Percentiles rank a stretch among this genome's conserved stretches.
These are phyloP conservation scores for Pachysandra terminalis DNA, from an alignment of 164 flowering plant species.

Conservation along the genomic window DNA sequence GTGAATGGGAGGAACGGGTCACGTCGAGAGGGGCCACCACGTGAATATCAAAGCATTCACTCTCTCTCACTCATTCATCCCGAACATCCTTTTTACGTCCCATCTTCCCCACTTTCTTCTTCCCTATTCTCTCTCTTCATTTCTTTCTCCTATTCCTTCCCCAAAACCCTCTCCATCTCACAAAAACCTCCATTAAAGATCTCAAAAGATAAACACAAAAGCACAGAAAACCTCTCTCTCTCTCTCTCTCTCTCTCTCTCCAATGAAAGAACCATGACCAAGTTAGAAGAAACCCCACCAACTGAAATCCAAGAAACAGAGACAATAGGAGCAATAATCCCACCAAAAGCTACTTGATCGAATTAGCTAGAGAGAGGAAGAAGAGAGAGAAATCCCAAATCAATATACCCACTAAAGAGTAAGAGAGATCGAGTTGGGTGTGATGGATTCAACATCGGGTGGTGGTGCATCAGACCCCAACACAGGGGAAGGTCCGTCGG, in stretches of 20 bases:
- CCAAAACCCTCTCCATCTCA: constrained; percentile 3
- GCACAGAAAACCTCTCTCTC: no score
- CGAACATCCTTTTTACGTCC: constrained; percentile 6
- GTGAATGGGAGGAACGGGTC: background rate
- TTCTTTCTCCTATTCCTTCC: background rate
- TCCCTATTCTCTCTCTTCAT: constrained; percentile 2
- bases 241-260: background rate
- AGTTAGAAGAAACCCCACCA: background rate
- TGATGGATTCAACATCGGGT: constrained; percentile 5
- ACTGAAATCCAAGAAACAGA: background rate
- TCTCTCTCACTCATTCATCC: constrained; percentile 10
- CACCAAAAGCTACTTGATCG: no score
- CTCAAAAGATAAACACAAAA: background rate
- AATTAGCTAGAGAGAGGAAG: background rate
- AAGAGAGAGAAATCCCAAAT: background rate
- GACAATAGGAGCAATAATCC: no score
- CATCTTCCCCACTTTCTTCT: background rate
- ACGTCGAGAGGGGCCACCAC: constrained; percentile 19
- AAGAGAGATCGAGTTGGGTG: background rate
- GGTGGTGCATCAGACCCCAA: constrained; percentile 9
- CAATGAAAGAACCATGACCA: constrained; percentile 12
- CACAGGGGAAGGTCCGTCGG: constrained; percentile 1
- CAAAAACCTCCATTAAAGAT: background rate
- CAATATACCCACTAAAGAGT: background rate
- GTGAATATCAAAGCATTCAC: constrained; percentile 15